Base-by-base conservation (phyloP, 148 eudicot species). In the Rhododendron molle region DNA sequence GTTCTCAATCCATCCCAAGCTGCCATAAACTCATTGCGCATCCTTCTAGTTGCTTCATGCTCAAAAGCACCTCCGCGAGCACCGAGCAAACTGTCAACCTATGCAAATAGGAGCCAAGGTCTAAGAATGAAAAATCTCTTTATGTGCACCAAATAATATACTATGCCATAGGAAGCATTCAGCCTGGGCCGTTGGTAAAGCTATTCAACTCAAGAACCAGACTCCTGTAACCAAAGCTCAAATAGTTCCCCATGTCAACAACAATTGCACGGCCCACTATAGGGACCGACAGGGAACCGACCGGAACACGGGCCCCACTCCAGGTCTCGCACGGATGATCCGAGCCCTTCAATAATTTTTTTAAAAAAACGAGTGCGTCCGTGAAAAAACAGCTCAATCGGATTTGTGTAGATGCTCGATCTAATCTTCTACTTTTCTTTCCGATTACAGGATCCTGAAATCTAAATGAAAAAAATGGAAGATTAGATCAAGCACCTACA, bases 1-100 rank as follows among this genome's bases (percentile, higher is more conserved):
- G 99, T 91, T 86, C 99, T 91, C 89, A 97, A 91, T 20, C 99
- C 99, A 94, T 97, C 99, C 99, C 99, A 97, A 82, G 99, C 99
- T 26, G 99, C 99, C 99, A 97, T 97, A 86, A 97, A 97, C 87
- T 97, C 99, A 89, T 95, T 97, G 4, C 98, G 88, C 98, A 97
- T 95, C 89, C 99, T 91, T 94, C 99, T 93, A 60, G 99, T 97
- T 40, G 99, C 99, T 88, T 97, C 99, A 67, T 97, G 99, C 89
- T 97, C 99, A 89, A 88, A 93, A 83, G 93, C 85, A 87, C 99
- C 99, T 85, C 99, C 99, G 83, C 99, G 99, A 84, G 99, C 98
- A 86, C 99, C 99, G 82, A 97, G 98, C 90, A 97, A 94, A 87
- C 99, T 97, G 85, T 97, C 99, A 88, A 97, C 96, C 99, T 97